phyloP scores from a whole-genome alignment of 192 early-diverging fungal species.

The Phlyctochytrium bullatum region DNA sequence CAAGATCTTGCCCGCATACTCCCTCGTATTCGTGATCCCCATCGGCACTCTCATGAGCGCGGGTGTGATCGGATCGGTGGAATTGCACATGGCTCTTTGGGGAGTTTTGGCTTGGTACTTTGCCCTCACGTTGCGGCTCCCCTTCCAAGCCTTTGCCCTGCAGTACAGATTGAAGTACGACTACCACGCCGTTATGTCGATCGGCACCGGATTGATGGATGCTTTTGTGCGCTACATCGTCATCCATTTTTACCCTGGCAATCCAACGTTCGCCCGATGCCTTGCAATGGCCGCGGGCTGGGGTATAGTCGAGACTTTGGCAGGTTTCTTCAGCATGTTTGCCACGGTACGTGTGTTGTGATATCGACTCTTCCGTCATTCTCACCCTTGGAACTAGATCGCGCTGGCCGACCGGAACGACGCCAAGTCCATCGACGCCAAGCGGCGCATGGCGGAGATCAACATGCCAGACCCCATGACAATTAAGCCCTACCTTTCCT shows the following conservation, averaged over 20 bases:
- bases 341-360: not conserved
- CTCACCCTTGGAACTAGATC: too few relatives aligned
- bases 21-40: too few relatives aligned
- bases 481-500: not conserved
- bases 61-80: constrained; percentile 5
- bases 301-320: not conserved
- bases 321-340: not conserved
- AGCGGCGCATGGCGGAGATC: not conserved
- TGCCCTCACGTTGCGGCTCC: not conserved
- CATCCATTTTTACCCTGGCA: not conserved
- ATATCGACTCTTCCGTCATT: too few relatives aligned
- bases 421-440: not conserved
- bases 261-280: not conserved
- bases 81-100: not conserved
- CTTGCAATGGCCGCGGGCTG: not conserved
- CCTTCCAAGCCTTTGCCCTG: not conserved
- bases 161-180: too few relatives aligned
- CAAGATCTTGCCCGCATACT: too few relatives aligned
- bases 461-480: not conserved
- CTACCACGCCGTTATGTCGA: not conserved
- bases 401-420: not conserved
- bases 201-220: not conserved
- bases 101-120: not conserved
- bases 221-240: not conserved
- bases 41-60: too few relatives aligned